A percentile compares a stretch with the other conserved stretches of the same genome.
These are phyloP conservation scores for Cutaneotrichosporon sp. DNA, from an alignment of 1,284 basidiomycete species.

Conservation along the genomic window DNA sequence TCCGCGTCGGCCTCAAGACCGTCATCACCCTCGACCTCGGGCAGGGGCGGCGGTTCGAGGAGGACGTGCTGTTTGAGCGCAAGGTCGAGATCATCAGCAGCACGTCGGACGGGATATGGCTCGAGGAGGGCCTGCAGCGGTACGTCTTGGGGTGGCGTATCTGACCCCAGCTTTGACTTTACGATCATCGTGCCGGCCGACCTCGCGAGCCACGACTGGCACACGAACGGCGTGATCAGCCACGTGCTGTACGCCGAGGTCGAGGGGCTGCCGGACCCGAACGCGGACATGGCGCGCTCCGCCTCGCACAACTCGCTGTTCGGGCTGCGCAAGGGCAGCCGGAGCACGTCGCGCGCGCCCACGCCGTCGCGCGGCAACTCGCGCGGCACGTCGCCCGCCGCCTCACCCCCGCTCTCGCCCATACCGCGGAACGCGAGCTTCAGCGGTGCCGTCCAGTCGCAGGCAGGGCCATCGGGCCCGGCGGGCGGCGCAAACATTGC, in stretches of 20 bases:
- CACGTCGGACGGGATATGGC: conserved; percentile 29
- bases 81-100: conserved; percentile 27
- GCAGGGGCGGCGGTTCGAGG: conserved; percentile 25
- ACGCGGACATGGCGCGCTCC: background rate
- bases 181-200: conserved; percentile 31
- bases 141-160: conserved; percentile 4
- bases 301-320: conserved; percentile 18
- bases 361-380: background rate
- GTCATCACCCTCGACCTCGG: conserved; percentile 32
- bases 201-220: conserved; percentile 29
- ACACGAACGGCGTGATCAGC: conserved; percentile 23
- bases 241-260: conserved; percentile 28
- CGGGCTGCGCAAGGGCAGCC: conserved; percentile 7
- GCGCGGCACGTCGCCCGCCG: background rate
- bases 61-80: conserved; percentile 33
- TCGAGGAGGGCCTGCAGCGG: conserved; percentile 35
- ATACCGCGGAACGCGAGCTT: background rate
- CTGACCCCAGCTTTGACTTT: conserved; percentile 28
- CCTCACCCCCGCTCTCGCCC: background rate
- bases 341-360: background rate
- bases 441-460: conserved; percentile 1
- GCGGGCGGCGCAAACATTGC: background rate
- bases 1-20: conserved; percentile 32
- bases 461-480: conserved; percentile 1
- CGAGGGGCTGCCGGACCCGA: conserved; percentile 18